Evolutionary conservation across 148 eudicot genomes (phyloP).

Genomic region (Rhododendron ovatum): DNA sequence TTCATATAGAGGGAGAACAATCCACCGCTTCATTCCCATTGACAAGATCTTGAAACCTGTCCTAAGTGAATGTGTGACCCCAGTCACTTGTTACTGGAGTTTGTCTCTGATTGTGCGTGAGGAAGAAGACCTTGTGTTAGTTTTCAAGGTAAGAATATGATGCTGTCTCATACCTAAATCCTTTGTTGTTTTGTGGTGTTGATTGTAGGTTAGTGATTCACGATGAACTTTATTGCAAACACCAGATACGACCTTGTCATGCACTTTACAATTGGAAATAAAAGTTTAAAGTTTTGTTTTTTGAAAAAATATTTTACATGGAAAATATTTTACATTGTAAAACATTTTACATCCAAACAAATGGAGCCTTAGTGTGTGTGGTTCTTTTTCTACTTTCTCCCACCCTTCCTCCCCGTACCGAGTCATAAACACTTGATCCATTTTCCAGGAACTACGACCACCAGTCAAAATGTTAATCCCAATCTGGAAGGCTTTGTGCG

Average conservation of each 20-base stretch:
- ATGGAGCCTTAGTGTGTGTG: neutral
- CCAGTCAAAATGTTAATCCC: slow-evolving; percentile 72
- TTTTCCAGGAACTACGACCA: slow-evolving; percentile 57
- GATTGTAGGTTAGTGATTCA: neutral
- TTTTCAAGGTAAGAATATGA: slow-evolving; percentile 66
- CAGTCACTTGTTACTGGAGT: slow-evolving; percentile 93
- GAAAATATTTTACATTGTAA: too few relatives aligned
- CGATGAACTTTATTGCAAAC: neutral
- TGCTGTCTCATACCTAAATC: neutral
- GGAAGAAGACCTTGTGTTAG: slow-evolving; percentile 63
- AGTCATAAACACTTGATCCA: neutral
- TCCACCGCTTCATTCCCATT: slow-evolving; percentile 62
- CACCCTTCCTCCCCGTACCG: neutral
- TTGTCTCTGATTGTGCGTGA: slow-evolving; percentile 68
- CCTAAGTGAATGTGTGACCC: slow-evolving; percentile 85
- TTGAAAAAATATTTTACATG: too few relatives aligned
- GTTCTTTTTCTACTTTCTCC: too few relatives aligned
- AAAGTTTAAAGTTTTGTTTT: too few relatives aligned
- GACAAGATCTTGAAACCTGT: slow-evolving; percentile 84
- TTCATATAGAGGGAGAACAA: slow-evolving; percentile 55
- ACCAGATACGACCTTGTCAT: neutral
- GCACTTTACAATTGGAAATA: too few relatives aligned
- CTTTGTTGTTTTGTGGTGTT: neutral
- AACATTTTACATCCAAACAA: too few relatives aligned
- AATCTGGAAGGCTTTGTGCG: slow-evolving; percentile 67